Percentiles rank a stretch among this genome's conserved stretches.
Conservation (phyloP, 495 filamentous ascomycete species). For the Aspergillus bridgeri region DNA sequence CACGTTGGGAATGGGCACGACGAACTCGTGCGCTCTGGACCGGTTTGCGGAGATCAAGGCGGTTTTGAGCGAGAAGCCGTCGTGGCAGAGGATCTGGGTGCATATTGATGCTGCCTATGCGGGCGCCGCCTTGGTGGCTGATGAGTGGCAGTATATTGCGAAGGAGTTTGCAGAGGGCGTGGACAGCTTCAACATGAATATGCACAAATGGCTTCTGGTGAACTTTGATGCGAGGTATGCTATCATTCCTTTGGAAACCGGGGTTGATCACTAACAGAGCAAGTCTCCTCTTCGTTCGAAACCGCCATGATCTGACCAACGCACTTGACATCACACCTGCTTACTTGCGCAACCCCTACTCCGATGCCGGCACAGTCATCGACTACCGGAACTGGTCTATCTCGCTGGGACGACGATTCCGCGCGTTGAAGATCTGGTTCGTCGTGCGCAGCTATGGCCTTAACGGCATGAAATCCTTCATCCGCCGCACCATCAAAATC, state of each 20-base stretch:
- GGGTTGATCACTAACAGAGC: neutral
- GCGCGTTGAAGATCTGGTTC: slow-evolving; percentile 94
- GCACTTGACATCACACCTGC: slow-evolving; percentile 79
- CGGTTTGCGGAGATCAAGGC: slow-evolving; percentile 67
- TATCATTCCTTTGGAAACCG: neutral
- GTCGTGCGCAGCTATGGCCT: slow-evolving; percentile 85
- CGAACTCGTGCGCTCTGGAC: slow-evolving; percentile 83
- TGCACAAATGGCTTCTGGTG: slow-evolving; percentile 97
- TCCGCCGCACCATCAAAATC: slow-evolving; percentile 61
- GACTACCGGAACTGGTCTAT: slow-evolving; percentile 99
- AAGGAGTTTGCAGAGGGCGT: slow-evolving; percentile 58
- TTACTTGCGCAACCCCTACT: slow-evolving; percentile 78
- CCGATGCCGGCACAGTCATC: slow-evolving; percentile 79
- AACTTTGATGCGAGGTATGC: slow-evolving; percentile 81
- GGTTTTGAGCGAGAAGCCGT: slow-evolving; percentile 57
- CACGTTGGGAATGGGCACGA: slow-evolving; percentile 83
- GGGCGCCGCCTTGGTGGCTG: slow-evolving; percentile 74
- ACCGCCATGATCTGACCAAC: slow-evolving; percentile 69
- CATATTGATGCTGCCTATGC: slow-evolving; percentile 98
- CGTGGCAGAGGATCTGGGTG: slow-evolving; percentile 70
- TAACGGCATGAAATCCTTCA: slow-evolving; percentile 69
- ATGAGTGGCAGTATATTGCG: slow-evolving; percentile 73
- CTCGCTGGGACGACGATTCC: slow-evolving; percentile 88
- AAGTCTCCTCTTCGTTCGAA: slow-evolving; percentile 69
- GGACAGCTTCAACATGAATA: slow-evolving; percentile 90